Evolutionary conservation across 2,329 filamentous ascomycete species (phyloP), one percentile per base, ranked within the genome.

Genomic region (Pseudogymnoascus sp.): DNA sequence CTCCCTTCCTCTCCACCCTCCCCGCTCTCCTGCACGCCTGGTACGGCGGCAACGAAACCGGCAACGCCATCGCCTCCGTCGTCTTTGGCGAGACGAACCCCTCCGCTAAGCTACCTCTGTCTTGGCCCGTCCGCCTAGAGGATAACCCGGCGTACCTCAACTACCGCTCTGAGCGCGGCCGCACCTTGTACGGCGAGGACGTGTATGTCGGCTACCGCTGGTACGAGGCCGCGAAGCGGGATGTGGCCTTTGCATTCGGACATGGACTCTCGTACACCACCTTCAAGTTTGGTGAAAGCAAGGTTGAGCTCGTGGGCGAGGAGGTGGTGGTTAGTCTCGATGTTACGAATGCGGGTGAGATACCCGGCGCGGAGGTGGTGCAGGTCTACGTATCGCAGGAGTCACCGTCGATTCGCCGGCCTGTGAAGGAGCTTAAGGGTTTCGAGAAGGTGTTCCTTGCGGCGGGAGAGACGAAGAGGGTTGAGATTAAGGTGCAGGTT

Each of bases 1-100:
- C 41, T 14, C 86, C 87, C 0, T 90, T 86, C 86, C 77, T 83
- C 1, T 70, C 76, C 14, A 73, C 79, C 33, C 81, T 68, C 2
- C 72, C 74, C 6, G 83, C 85, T 1, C 76, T 92, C 1, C 70
- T 92, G 1, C 88, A 93, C 69, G 89, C 89, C 6, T 94, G 89
- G 89, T 94, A 92, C 69, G 88, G 89, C 63, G 90, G 90, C n/a
- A 90, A 94, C 69, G 90, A 94, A 75, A 88, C 87, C 4, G 90
- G 90, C 5, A 91, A 92, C 69, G 86, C 86, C 9, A 87, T 95
- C 64, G 89, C 88, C 0, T 89, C 93, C 66, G 80, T 93, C 1
- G 77, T 93, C 16, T 89, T 90, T 65, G 90, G 89, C 57, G 82
- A 86, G 64, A 81, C 83, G 54, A 92, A 89, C 70, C 90, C 90